A percentile compares a stretch with the other conserved stretches of the same genome.
Evolutionary conservation across 495 filamentous ascomycete species (phyloP).

Genomic region (Glonium stellatum): DNA sequence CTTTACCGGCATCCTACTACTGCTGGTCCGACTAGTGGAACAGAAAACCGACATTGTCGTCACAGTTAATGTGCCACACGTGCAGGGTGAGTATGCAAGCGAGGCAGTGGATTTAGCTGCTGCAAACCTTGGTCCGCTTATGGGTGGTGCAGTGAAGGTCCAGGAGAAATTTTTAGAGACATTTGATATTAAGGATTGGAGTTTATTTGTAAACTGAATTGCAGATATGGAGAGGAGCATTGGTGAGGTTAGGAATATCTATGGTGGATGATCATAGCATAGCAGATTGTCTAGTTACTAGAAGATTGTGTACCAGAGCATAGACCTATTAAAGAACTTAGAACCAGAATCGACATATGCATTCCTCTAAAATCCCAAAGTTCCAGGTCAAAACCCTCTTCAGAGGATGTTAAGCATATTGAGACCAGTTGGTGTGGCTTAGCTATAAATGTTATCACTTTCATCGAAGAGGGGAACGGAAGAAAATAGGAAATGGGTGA

Average conservation of each 20-base stretch:
- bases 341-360: too few species aligned
- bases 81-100: slow-evolving; percentile 53
- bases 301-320: too few species aligned
- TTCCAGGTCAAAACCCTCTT: too few species aligned
- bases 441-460: neutral
- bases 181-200: slow-evolving; percentile 77
- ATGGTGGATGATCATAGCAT: too few species aligned
- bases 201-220: slow-evolving; percentile 51
- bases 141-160: slow-evolving; percentile 55
- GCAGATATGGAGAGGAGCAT: neutral
- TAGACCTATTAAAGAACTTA: too few species aligned
- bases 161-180: slow-evolving; percentile 55
- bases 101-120: slow-evolving; percentile 55
- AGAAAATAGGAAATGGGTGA: too few species aligned
- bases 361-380: too few species aligned
- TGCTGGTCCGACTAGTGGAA: slow-evolving; percentile 63
- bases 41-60: slow-evolving; percentile 80
- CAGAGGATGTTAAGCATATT: too few species aligned
- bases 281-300: too few species aligned
- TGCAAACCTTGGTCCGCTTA: slow-evolving; percentile 54
- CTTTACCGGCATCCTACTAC: slow-evolving; percentile 59
- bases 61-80: slow-evolving; percentile 82
- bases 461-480: too few species aligned
- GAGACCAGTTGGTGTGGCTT: too few species aligned
- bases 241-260: too few species aligned